Conservation (phyloP, 129 eudicot genomes). For the Smallanthus sonchifolius region DNA sequence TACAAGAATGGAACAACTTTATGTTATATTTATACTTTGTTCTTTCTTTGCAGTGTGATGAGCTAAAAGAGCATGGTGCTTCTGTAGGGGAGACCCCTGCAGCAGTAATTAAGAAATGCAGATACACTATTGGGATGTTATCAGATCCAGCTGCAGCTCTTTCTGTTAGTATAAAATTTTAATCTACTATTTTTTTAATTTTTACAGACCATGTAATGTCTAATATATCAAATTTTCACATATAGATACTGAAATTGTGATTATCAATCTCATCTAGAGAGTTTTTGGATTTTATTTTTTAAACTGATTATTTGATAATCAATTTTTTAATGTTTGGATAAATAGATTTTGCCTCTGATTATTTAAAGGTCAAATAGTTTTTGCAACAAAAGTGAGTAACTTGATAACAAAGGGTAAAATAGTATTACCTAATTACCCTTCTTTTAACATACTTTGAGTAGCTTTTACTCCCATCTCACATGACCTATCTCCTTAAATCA, state of each 20-base stretch:
- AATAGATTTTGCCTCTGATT: background rate
- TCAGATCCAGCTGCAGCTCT: conserved; percentile 97
- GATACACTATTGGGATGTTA: conserved; percentile 83
- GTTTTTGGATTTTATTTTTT: background rate
- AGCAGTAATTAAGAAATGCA: conserved; percentile 90
- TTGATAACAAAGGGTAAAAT: no score
- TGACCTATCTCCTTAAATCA: background rate
- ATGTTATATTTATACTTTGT: background rate
- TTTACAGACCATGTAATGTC: background rate
- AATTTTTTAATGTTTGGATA: background rate
- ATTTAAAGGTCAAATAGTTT: background rate
- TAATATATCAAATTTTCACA: background rate
- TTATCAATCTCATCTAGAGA: background rate
- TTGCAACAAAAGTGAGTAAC: background rate
- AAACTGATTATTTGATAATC: background rate
- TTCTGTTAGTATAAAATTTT: conserved; percentile 50
- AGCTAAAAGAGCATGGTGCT: conserved; percentile 87
- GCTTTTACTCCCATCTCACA: background rate
- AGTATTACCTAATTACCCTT: background rate
- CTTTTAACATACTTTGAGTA: background rate
- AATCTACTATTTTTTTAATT: background rate
- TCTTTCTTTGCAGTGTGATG: conserved; percentile 63
- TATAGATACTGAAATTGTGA: background rate
- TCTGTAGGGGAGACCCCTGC: conserved; percentile 80
- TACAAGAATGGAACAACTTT: background rate